phyloP scores from a whole-genome alignment of 345 rosid species.

The Euphorbia tirucalli region DNA sequence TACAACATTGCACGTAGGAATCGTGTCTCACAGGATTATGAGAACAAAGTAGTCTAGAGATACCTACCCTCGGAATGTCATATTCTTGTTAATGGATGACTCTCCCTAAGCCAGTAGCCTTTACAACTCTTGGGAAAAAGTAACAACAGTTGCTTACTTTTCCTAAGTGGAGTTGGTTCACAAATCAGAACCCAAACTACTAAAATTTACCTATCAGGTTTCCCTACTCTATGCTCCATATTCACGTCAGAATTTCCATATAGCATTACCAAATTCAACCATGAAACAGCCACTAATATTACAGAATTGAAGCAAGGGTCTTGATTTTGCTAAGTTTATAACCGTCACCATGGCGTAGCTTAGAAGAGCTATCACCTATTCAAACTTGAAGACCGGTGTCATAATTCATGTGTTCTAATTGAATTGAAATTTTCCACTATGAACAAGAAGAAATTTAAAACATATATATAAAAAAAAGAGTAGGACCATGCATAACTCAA shows the following conservation, averaged over 20 bases:
- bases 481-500: background rate
- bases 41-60: background rate
- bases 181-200: background rate
- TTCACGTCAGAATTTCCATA: background rate
- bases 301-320: background rate
- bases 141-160: background rate
- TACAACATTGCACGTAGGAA: background rate
- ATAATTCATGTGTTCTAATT: slow-evolving; percentile 1
- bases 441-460: background rate
- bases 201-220: background rate
- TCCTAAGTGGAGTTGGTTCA: background rate
- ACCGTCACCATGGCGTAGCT: background rate
- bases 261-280: background rate
- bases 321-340: background rate
- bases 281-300: background rate
- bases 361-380: background rate
- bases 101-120: background rate
- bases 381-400: background rate
- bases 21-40: background rate
- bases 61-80: background rate
- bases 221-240: background rate
- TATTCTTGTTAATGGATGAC: background rate
- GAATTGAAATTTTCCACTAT: background rate
- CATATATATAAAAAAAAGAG: background rate
- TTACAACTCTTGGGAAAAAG: background rate